A percentile compares a stretch with the other conserved stretches of the same genome.
phyloP scores from a whole-genome alignment of 2,329 filamentous ascomycete genomes.

The Aspergillus sp. region DNA sequence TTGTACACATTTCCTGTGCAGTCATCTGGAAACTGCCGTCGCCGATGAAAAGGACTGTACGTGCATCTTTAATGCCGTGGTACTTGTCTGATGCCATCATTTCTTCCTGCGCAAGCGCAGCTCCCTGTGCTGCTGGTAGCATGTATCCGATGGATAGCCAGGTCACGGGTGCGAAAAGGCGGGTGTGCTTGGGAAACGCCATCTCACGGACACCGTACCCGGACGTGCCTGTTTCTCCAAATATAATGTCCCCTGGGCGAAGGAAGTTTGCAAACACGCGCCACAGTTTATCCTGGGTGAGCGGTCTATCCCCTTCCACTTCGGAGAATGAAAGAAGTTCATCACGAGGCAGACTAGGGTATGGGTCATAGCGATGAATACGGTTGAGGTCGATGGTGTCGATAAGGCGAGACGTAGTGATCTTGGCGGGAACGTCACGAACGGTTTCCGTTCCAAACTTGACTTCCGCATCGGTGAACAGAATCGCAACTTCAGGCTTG shows the following conservation, averaged over 20 bases:
- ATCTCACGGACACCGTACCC: slow-evolving; percentile 56
- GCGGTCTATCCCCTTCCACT: neutral
- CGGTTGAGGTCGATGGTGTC: neutral
- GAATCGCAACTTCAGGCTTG: neutral
- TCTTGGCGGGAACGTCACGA: neutral
- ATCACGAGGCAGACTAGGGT: neutral
- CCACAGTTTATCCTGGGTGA: neutral
- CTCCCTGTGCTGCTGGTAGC: slow-evolving; percentile 59
- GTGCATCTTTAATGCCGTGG: slow-evolving; percentile 20
- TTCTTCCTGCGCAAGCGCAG: slow-evolving; percentile 52
- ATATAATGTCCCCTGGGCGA: neutral
- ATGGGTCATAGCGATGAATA: neutral
- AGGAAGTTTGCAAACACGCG: neutral
- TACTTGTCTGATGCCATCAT: slow-evolving; percentile 14
- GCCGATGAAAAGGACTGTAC: slow-evolving; percentile 61
- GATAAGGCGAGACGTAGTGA: neutral
- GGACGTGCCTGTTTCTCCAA: slow-evolving; percentile 39
- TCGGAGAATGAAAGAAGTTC: neutral
- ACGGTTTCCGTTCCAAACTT: neutral
- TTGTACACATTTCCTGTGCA: slow-evolving; percentile 65
- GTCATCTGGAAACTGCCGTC: slow-evolving; percentile 69
- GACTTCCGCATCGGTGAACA: neutral
- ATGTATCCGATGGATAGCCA: slow-evolving; percentile 65
- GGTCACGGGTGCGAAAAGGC: slow-evolving; percentile 54
- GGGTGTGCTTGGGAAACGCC: slow-evolving; percentile 51